A percentile compares a stretch with the other conserved stretches of the same genome.
phyloP scores from a whole-genome alignment of 768 basidiomycete genomes.

The Boletus reticuloceps region DNA sequence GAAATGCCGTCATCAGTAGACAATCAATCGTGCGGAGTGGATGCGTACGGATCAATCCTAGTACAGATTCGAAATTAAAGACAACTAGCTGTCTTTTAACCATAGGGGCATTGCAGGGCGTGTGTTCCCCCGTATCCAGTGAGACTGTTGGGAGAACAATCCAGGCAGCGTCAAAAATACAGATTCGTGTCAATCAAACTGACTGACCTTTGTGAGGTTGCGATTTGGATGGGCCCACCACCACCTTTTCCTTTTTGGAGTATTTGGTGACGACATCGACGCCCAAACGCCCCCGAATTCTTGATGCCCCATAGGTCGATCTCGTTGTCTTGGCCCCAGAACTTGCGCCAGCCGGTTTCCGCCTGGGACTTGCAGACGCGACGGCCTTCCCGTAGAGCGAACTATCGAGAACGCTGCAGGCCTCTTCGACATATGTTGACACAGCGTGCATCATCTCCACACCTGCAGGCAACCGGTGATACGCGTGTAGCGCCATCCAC shows the following conservation, averaged over 20 bases:
- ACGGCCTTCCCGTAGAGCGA: constrained; percentile 31
- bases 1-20: background rate
- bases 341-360: constrained; percentile 17
- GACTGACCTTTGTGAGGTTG: constrained; percentile 40
- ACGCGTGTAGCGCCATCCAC: constrained; percentile 70
- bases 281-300: constrained; percentile 40
- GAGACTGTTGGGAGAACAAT: constrained; percentile 18
- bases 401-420: constrained; percentile 45
- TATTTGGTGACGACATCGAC: background rate
- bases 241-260: background rate
- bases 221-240: constrained; percentile 41
- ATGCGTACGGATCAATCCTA: constrained; percentile 54
- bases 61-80: constrained; percentile 34
- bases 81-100: background rate
- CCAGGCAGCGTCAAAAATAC: background rate
- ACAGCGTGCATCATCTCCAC: constrained; percentile 44
- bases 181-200: background rate
- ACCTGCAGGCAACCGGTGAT: constrained; percentile 45
- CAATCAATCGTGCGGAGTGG: background rate
- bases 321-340: constrained; percentile 14
- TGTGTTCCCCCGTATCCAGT: constrained; percentile 4
- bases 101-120: background rate
- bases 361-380: constrained; percentile 12
- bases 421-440: constrained; percentile 49
- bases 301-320: constrained; percentile 13